Conservation (phyloP, 768 basidiomycete species). For the Hygrocybe coccinea region DNA sequence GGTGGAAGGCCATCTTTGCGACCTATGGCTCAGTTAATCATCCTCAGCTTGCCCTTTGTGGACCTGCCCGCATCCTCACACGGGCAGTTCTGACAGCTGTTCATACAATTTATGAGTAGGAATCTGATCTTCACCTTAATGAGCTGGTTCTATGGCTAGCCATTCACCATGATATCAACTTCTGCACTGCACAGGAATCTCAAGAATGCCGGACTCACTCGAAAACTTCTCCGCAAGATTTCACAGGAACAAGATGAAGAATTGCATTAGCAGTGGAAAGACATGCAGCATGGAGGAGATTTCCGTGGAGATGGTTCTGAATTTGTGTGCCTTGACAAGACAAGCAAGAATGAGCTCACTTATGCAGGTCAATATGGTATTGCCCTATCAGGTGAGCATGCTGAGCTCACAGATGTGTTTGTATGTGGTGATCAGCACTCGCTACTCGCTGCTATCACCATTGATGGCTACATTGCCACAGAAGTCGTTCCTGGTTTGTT, state of each 20-base stretch:
- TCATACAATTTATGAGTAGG: slow-evolving; percentile 6
- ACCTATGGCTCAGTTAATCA: slow-evolving; percentile 9
- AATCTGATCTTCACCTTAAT: slow-evolving; percentile 9
- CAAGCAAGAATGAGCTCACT: slow-evolving; percentile 26
- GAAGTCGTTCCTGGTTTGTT: slow-evolving; percentile 31
- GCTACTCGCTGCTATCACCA: slow-evolving; percentile 32
- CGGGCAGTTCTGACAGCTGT: slow-evolving; percentile 10
- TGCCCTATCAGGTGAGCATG: slow-evolving; percentile 13
- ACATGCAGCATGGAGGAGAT: neutral
- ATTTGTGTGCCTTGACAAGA: slow-evolving; percentile 20
- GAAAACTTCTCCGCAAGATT: slow-evolving; percentile 16
- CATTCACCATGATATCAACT: slow-evolving; percentile 12
- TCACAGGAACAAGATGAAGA: slow-evolving; percentile 14
- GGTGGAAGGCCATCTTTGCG: slow-evolving; percentile 17
- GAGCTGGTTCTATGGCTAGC: slow-evolving; percentile 13
- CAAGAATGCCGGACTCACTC: slow-evolving; percentile 13
- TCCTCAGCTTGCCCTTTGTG: slow-evolving; percentile 17
- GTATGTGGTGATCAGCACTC: slow-evolving; percentile 29
- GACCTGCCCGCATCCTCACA: slow-evolving; percentile 11
- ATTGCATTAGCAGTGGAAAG: neutral
- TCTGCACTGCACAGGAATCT: slow-evolving; percentile 14
- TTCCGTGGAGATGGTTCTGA: slow-evolving; percentile 1
- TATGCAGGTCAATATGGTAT: slow-evolving; percentile 19
- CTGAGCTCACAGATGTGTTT: slow-evolving; percentile 15
- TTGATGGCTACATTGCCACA: slow-evolving; percentile 32